A percentile compares a stretch with the other conserved stretches of the same genome.
phyloP scores from a whole-genome alignment of 352 stramenopile species.

The Pythium rhizo-oryzae region DNA sequence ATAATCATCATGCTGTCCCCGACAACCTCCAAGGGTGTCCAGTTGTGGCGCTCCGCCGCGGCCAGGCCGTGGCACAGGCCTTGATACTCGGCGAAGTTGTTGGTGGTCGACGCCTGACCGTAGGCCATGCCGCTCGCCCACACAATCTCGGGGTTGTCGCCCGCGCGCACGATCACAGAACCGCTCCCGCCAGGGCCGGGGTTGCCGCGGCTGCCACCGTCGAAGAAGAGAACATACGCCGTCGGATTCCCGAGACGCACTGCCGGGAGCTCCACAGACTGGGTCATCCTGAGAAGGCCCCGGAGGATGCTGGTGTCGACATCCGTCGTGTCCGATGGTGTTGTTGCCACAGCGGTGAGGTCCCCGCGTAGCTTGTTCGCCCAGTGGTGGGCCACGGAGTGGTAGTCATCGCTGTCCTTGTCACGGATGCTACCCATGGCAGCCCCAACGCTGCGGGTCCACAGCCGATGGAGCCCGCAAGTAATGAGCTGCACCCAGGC shows the following conservation, averaged over 20 bases:
- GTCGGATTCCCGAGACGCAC: not conserved
- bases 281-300: not conserved
- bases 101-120: not conserved
- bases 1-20: constrained; percentile 23
- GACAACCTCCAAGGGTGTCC: not conserved
- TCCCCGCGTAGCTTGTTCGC: not conserved
- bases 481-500: not conserved
- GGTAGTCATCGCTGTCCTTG: not conserved
- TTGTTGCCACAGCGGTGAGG: not conserved
- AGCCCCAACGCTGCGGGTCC: not conserved
- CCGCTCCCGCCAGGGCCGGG: constrained; percentile 7
- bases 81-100: constrained; percentile 16
- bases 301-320: not conserved
- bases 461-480: not conserved
- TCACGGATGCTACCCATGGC: not conserved
- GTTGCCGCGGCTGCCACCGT: constrained; percentile 6
- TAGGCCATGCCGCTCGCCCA: constrained; percentile 2
- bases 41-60: not conserved
- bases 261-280: not conserved
- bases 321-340: not conserved
- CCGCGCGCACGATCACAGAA: not conserved
- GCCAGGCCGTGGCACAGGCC: constrained; percentile 3
- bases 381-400: not conserved
- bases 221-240: constrained; percentile 8
- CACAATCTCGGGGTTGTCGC: not conserved